Evolutionary conservation across 1,139 yeast species (phyloP), one percentile per base, ranked within the genome.

Genomic region (Candida pseudoviswanathii): DNA sequence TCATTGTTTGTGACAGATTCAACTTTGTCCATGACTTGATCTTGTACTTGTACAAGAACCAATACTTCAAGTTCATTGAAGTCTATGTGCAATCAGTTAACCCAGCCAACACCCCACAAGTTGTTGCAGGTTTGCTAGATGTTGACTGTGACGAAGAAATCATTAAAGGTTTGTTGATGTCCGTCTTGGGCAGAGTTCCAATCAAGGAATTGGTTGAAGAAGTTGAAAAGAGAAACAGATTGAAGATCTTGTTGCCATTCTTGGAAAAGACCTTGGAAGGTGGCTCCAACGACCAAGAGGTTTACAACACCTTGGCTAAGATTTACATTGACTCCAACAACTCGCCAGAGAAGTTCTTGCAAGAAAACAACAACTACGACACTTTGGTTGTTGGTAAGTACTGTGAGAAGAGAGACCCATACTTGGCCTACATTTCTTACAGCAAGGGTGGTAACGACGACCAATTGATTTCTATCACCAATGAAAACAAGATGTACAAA

Each of bases 321-420:
- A 95, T 95, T 60, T 94, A 95, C 77, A 94, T 94, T 64, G 99
- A 94, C 70, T 89, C 96, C 53, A 94, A 94, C 78, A 95, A 94
- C 74, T 87, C 92, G 58, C 99, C 99, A 41, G 99, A 94, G 68
- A 91, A 91, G 70, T 95, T 95, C 77, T 81, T 94, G 75, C 86
- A 85, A 68, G 99, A 94, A 70, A 95, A 94, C 68, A 79, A 85
- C 61, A 79, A 82, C 64, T 94, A 95, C 73, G 96, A 94, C 70
- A 88, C 99, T 26, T 77, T 89, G 59, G 89, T 88, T 60, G 97
- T 94, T 60, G 99, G 99, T 79, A 91, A 86, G 67, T 94, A 94
- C 78, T 95, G 99, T 81, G 99, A 95, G 72, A 94, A 90, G 83
- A 87, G 99, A 70, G 99, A 94, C 65, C 99, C 99, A 54, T 94